These are phyloP conservation scores for Diaporthe velutina DNA, from an alignment of 2,329 filamentous ascomycete species.

Conservation along the genomic window DNA sequence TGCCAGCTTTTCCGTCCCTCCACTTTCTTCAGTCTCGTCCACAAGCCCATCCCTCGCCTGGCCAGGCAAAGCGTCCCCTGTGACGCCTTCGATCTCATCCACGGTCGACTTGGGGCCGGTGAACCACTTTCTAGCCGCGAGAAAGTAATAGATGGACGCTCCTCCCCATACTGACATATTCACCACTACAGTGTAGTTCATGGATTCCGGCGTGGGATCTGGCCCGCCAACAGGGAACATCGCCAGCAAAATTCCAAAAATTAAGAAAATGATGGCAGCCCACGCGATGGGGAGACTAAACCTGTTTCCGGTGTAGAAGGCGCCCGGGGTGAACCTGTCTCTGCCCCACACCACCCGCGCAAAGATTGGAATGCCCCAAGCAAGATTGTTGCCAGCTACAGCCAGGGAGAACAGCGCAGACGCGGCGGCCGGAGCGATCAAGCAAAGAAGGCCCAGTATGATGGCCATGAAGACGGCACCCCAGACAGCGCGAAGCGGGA, in stretches of 20 bases:
- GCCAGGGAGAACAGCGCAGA: conserved; percentile 70
- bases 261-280: conserved; percentile 65
- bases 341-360: conserved; percentile 70
- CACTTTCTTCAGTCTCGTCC: conserved; percentile 21
- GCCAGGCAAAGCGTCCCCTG: conserved; percentile 40
- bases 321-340: conserved; percentile 68
- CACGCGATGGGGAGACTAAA: conserved; percentile 66
- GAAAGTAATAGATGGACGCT: conserved; percentile 66
- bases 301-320: conserved; percentile 68
- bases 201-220: conserved; percentile 60
- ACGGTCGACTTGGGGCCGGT: conserved; percentile 70
- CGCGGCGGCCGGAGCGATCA: conserved; percentile 69
- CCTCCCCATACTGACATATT: conserved; percentile 71
- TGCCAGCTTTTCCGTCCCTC: conserved; percentile 23
- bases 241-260: conserved; percentile 66
- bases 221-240: conserved; percentile 72
- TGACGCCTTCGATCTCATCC: conserved; percentile 47
- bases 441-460: conserved; percentile 67
- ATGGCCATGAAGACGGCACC: conserved; percentile 64
- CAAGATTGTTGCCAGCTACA: conserved; percentile 72
- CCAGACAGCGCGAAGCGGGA: conserved; percentile 69
- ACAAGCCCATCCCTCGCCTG: conserved; percentile 36
- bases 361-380: conserved; percentile 71
- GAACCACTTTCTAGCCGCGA: conserved; percentile 71
- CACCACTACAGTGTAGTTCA: conserved; percentile 76